Evolutionary conservation across 1,284 basidiomycete species (phyloP).

Genomic region (Paramarasmius palmivorus): DNA sequence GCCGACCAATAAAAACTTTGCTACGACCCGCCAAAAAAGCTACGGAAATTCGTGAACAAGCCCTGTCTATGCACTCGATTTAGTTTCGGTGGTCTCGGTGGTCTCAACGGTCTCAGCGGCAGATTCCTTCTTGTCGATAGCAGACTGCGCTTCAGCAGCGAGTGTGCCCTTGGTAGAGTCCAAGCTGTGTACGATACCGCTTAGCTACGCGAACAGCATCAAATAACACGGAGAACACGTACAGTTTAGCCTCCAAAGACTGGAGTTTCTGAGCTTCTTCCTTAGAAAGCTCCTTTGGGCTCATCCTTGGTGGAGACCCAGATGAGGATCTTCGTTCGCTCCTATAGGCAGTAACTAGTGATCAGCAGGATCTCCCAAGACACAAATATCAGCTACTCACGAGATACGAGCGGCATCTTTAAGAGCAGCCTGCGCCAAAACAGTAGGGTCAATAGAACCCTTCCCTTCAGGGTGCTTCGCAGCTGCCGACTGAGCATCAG

Average conservation of each 20-base stretch:
- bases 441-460: slow-evolving; percentile 5
- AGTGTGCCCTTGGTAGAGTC: slow-evolving; percentile 13
- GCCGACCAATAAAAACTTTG: no score
- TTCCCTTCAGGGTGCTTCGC: slow-evolving; percentile 23
- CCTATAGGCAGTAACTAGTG: background rate
- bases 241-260: slow-evolving; percentile 14
- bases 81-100: background rate
- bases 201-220: background rate
- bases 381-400: slow-evolving; percentile 5
- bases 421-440: slow-evolving; percentile 18
- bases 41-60: no score
- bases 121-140: slow-evolving; percentile 2
- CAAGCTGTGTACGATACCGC: background rate
- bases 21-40: no score
- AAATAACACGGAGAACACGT: background rate
- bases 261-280: slow-evolving; percentile 12
- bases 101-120: background rate
- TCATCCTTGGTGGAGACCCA: slow-evolving; percentile 12
- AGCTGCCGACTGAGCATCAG: slow-evolving; percentile 30
- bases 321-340: slow-evolving; percentile 13
- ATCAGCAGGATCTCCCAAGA: background rate
- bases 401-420: slow-evolving; percentile 23
- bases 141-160: slow-evolving; percentile 13
- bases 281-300: slow-evolving; percentile 2
- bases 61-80: no score